Percentiles rank a stretch among this genome's conserved stretches.
Conservation (phyloP, 106 monocot species). For the Dioscorea zingiberensis region DNA sequence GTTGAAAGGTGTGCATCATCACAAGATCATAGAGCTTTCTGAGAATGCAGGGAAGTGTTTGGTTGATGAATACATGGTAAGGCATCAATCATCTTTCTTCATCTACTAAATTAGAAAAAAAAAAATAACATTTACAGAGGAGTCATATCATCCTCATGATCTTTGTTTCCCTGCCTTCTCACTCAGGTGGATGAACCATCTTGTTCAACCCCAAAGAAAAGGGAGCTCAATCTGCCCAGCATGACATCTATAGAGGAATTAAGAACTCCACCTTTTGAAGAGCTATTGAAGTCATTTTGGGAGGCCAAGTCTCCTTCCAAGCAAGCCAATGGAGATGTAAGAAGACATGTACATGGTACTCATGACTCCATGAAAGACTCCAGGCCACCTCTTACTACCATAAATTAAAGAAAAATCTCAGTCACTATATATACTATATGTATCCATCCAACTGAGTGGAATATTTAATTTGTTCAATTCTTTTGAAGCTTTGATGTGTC, state of each 20-base stretch:
- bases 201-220: slow-evolving; percentile 67
- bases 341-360: slow-evolving; percentile 25
- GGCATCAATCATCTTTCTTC: neutral
- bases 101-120: no score
- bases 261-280: slow-evolving; percentile 82
- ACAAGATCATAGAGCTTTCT: slow-evolving; percentile 62
- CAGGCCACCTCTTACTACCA: slow-evolving; percentile 54
- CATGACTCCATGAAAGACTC: slow-evolving; percentile 30
- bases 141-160: no score
- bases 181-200: slow-evolving; percentile 85
- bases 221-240: slow-evolving; percentile 60
- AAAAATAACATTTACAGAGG: no score
- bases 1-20: slow-evolving; percentile 63
- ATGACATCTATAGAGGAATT: slow-evolving; percentile 72
- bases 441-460: no score
- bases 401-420: slow-evolving; percentile 27
- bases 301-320: slow-evolving; percentile 13
- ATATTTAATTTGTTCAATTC: no score
- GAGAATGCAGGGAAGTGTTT: slow-evolving; percentile 65
- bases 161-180: no score
- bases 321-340: slow-evolving; percentile 68
- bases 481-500: no score
- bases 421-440: no score
- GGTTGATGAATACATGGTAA: slow-evolving; percentile 86
- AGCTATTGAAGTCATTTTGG: slow-evolving; percentile 70